phyloP scores from a whole-genome alignment of 140 eudicot species.

The Bidens hawaiensis region DNA sequence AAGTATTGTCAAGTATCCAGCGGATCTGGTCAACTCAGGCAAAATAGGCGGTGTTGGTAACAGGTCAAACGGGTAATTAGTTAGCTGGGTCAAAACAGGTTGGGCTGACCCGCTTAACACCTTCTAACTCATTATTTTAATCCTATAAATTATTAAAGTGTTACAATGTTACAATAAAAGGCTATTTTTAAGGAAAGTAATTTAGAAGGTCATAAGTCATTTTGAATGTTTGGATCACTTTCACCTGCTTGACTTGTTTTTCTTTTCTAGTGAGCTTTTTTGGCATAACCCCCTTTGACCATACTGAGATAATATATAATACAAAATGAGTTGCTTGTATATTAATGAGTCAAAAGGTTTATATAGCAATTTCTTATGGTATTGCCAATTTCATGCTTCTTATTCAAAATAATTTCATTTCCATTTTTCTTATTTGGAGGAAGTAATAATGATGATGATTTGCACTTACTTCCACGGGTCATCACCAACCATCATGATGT shows the following conservation, averaged over 20 bases:
- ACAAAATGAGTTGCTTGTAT: neutral
- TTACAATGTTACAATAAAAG: neutral
- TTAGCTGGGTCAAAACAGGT: neutral
- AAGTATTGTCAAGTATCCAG: no score
- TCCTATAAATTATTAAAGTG: neutral
- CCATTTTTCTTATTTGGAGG: neutral
- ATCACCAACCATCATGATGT: no score
- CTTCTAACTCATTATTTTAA: neutral
- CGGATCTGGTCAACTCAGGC: no score
- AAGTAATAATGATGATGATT: constrained; percentile 2
- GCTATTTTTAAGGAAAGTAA: neutral
- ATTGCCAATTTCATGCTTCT: neutral
- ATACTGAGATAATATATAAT: neutral
- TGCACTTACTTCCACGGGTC: constrained; percentile 93
- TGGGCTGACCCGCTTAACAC: neutral
- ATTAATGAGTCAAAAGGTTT: neutral
- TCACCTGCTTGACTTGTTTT: neutral
- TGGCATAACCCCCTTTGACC: neutral
- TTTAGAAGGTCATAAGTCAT: neutral
- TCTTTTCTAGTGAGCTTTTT: neutral
- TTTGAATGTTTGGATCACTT: neutral
- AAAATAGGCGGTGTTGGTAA: neutral
- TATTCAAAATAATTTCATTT: neutral
- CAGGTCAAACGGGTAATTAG: neutral
- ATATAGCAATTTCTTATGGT: neutral